These are phyloP conservation scores for Raddia distichophylla DNA, from an alignment of 176 grass and related monocot genomes.

Conservation along the genomic window DNA sequence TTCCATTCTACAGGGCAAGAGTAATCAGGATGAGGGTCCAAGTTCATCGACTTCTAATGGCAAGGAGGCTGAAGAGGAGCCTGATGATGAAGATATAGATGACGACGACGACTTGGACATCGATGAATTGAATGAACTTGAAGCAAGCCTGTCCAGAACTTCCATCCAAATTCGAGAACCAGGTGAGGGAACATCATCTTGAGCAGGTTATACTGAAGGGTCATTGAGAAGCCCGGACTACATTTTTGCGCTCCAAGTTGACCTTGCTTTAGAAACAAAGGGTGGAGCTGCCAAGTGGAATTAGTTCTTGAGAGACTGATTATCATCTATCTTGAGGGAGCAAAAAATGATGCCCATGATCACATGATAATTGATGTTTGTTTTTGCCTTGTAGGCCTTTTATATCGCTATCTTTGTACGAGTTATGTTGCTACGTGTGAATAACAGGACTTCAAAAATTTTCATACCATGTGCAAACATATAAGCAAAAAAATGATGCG, in stretches of 20 bases:
- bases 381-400: neutral
- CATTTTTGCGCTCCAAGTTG: slow-evolving; percentile 41
- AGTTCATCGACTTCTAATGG: slow-evolving; percentile 65
- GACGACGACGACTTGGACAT: slow-evolving; percentile 86
- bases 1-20: slow-evolving; percentile 51
- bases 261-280: slow-evolving; percentile 32
- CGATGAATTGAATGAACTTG: slow-evolving; percentile 93
- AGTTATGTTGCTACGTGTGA: slow-evolving; percentile 46
- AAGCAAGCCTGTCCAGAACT: slow-evolving; percentile 81
- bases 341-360: slow-evolving; percentile 11
- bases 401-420: slow-evolving; percentile 36
- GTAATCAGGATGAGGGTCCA: slow-evolving; percentile 44
- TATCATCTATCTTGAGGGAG: slow-evolving; percentile 33
- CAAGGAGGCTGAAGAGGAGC: slow-evolving; percentile 55
- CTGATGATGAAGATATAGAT: slow-evolving; percentile 49
- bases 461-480: neutral
- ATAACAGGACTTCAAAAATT: slow-evolving; percentile 45
- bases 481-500: neutral
- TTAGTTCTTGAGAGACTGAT: slow-evolving; percentile 32
- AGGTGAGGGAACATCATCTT: slow-evolving; percentile 54
- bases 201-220: slow-evolving; percentile 22
- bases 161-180: slow-evolving; percentile 84
- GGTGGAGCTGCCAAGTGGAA: slow-evolving; percentile 46
- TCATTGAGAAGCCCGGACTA: slow-evolving; percentile 10
- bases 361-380: slow-evolving; percentile 20